phyloP scores from a whole-genome alignment of 441 rosid species.

The Erodium texanum region DNA sequence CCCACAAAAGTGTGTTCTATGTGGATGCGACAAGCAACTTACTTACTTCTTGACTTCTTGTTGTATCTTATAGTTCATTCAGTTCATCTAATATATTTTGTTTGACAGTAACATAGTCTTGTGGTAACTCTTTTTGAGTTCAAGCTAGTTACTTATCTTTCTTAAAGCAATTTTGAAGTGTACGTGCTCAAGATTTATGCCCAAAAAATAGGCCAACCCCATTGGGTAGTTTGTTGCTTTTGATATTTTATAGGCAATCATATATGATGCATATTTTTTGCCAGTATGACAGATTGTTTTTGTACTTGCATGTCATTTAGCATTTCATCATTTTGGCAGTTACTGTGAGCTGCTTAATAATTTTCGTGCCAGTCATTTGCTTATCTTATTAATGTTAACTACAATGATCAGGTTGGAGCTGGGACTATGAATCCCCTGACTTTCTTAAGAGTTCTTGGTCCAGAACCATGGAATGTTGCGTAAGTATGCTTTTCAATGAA shows the following conservation, averaged over 20 bases:
- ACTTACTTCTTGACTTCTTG: neutral
- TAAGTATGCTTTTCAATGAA: slow-evolving; percentile 33
- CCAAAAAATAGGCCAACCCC: too few relatives aligned
- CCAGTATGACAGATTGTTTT: neutral
- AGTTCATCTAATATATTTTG: neutral
- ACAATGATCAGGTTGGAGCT: slow-evolving; percentile 68
- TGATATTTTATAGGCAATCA: neutral
- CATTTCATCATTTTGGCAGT: neutral
- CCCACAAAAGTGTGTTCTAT: neutral
- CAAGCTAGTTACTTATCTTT: neutral
- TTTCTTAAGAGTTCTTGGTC: slow-evolving; percentile 87
- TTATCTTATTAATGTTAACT: slow-evolving; percentile 9
- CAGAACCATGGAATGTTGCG: slow-evolving; percentile 98
- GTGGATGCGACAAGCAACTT: neutral
- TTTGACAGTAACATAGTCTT: neutral
- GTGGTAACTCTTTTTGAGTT: neutral
- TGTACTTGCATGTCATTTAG: neutral
- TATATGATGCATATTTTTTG: neutral
- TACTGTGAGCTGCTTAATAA: neutral
- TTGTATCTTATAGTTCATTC: neutral
- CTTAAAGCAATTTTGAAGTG: neutral
- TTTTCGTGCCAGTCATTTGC: neutral
- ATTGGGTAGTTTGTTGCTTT: neutral
- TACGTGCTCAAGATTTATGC: neutral
- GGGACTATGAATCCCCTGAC: slow-evolving; percentile 99